phyloP scores from a whole-genome alignment of 306 rosid genomes.

The Pyrus communis region DNA sequence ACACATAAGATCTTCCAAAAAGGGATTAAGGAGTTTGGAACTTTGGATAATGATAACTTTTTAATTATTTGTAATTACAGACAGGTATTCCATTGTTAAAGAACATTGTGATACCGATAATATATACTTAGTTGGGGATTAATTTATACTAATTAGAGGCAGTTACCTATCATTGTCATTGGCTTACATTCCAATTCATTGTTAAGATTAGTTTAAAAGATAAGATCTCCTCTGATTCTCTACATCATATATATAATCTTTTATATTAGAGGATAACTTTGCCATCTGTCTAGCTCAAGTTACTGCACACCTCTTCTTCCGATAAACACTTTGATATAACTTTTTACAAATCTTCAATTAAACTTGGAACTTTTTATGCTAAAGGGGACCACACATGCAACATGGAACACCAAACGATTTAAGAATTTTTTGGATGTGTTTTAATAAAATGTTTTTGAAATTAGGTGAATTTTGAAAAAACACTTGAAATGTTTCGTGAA shows the following conservation, averaged over 20 bases:
- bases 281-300: too few species aligned
- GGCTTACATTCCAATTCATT: not conserved
- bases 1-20: not conserved
- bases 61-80: not conserved
- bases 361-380: too few species aligned
- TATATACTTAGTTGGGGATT: not conserved
- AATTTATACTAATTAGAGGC: not conserved
- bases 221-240: slow-evolving; percentile 15
- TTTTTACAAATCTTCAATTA: too few species aligned
- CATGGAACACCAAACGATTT: too few species aligned
- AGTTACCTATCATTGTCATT: not conserved
- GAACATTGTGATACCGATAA: not conserved
- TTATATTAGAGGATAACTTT: not conserved
- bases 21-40: not conserved
- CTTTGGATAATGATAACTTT: not conserved
- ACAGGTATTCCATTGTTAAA: not conserved
- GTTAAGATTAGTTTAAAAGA: not conserved
- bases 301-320: not conserved
- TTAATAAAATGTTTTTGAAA: too few species aligned
- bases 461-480: too few species aligned
- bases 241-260: not conserved
- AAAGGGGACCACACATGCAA: too few species aligned
- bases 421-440: too few species aligned
- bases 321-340: too few species aligned
- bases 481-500: too few species aligned